Conservation (phyloP, 1,284 basidiomycete species). For the Porodaedalea pini region DNA sequence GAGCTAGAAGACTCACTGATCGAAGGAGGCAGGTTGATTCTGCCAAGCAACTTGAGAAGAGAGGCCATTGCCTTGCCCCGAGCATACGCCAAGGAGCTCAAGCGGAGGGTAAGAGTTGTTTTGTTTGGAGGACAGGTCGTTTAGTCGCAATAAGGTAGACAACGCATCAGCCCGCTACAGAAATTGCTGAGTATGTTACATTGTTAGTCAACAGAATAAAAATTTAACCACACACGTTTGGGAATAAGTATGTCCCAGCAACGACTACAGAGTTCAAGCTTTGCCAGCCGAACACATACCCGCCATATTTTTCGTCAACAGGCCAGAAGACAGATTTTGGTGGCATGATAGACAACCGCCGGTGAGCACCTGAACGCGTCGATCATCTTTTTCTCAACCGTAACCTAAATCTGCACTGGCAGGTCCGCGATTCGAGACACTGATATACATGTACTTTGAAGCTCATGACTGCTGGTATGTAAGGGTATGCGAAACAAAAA, state of each 20-base stretch:
- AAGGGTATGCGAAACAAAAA: background rate
- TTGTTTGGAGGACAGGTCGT: background rate
- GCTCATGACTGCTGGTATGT: background rate
- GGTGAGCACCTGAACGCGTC: background rate
- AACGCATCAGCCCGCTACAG: conserved; percentile 1
- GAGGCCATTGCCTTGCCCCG: background rate
- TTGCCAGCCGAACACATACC: conserved; percentile 56
- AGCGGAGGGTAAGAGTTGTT: background rate
- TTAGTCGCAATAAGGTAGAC: background rate
- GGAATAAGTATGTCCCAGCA: conserved; percentile 36
- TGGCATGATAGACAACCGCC: conserved; percentile 24
- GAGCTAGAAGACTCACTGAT: conserved; percentile 29
- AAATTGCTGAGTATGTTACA: background rate
- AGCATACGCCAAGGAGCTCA: conserved; percentile 8
- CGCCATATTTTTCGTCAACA: conserved; percentile 37
- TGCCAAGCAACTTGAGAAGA: background rate
- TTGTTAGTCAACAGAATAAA: background rate
- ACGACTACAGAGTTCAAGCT: conserved; percentile 42
- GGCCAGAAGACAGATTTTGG: conserved; percentile 50
- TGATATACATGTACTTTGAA: background rate
- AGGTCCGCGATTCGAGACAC: too few species aligned
- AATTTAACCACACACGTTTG: background rate
- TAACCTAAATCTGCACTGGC: too few species aligned
- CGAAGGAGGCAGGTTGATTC: conserved; percentile 18
- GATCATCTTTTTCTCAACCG: background rate